These are phyloP conservation scores for Starmera pachycereana DNA, from an alignment of 805 yeast species.

Conservation along the genomic window DNA sequence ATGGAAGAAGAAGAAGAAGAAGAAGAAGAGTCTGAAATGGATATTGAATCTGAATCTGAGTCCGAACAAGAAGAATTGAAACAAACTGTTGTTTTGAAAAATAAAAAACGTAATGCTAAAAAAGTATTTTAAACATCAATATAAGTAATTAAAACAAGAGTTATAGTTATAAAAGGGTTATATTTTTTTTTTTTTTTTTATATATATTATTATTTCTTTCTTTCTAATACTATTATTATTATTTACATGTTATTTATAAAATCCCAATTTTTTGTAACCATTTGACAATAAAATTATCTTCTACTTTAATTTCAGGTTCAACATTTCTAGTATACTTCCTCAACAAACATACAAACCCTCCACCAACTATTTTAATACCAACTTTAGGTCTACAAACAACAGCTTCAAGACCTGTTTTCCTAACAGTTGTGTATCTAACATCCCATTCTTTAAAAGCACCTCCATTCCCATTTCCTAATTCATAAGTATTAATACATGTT, in stretches of 20 bases:
- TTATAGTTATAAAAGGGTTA: neutral
- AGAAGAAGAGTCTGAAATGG: constrained; percentile 33
- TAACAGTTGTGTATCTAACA: constrained; percentile 27
- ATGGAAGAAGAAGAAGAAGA: constrained; percentile 34
- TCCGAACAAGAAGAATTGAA: constrained; percentile 39
- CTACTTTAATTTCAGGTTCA: neutral
- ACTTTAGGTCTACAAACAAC: constrained; percentile 41
- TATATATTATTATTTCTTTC: too few species aligned
- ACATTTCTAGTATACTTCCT: constrained; percentile 20
- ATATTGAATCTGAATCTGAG: constrained; percentile 60
- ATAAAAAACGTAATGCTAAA: constrained; percentile 18
- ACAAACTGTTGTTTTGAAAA: constrained; percentile 27
- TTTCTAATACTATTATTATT: too few species aligned
- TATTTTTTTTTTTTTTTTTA: neutral
- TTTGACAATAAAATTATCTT: neutral
- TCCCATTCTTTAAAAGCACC: constrained; percentile 47
- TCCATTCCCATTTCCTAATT: constrained; percentile 36
- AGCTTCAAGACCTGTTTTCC: constrained; percentile 29
- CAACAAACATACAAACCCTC: constrained; percentile 39
- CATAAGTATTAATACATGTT: constrained; percentile 28
- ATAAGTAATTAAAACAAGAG: too few species aligned
- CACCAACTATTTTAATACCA: constrained; percentile 36
- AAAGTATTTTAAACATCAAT: constrained; percentile 7
- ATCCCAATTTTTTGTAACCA: neutral
- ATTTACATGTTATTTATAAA: neutral